A percentile compares a stretch with the other conserved stretches of the same genome.
phyloP scores from a whole-genome alignment of 2,329 filamentous ascomycete genomes.

The Xylariales sp. region DNA sequence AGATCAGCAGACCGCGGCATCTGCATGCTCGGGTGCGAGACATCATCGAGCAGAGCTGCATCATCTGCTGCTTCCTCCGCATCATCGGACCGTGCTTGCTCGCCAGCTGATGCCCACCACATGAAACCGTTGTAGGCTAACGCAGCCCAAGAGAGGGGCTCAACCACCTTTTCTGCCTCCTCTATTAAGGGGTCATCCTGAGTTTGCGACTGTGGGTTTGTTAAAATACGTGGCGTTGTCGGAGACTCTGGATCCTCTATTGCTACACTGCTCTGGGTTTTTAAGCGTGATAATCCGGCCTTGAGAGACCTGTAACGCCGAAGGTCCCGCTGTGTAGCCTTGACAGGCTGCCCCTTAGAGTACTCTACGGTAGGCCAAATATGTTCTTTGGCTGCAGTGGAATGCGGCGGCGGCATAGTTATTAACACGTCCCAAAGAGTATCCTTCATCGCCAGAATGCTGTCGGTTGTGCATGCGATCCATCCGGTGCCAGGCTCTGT shows the following conservation, averaged over 20 bases:
- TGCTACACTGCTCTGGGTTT: conserved; percentile 6
- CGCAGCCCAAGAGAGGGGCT: conserved; percentile 65
- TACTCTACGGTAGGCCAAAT: conserved; percentile 74
- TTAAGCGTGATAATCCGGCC: conserved; percentile 53
- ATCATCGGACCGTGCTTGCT: conserved; percentile 59
- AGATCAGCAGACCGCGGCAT: conserved; percentile 28
- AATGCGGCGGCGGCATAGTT: conserved; percentile 65
- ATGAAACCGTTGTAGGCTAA: conserved; percentile 80
- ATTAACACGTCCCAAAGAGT: conserved; percentile 87
- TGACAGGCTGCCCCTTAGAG: conserved; percentile 60
- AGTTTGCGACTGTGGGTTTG: conserved; percentile 14
- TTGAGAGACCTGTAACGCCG: conserved; percentile 71
- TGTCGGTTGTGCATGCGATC: conserved; percentile 95
- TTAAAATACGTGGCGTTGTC: conserved; percentile 12
- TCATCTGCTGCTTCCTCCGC: conserved; percentile 55
- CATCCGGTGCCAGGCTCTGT: conserved; percentile 62
- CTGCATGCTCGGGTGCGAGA: conserved; percentile 21
- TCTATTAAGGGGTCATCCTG: conserved; percentile 34
- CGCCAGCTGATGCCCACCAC: conserved; percentile 85
- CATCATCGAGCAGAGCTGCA: conserved; percentile 49
- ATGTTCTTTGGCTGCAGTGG: conserved; percentile 53
- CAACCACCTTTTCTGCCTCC: conserved; percentile 52
- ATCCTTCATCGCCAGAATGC: conserved; percentile 81
- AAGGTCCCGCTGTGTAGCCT: conserved; percentile 86
- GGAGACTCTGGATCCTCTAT: conserved; percentile 13